These are phyloP conservation scores for Paraphoma sp. DNA, from an alignment of 2,329 filamentous ascomycete species.

Conservation along the genomic window DNA sequence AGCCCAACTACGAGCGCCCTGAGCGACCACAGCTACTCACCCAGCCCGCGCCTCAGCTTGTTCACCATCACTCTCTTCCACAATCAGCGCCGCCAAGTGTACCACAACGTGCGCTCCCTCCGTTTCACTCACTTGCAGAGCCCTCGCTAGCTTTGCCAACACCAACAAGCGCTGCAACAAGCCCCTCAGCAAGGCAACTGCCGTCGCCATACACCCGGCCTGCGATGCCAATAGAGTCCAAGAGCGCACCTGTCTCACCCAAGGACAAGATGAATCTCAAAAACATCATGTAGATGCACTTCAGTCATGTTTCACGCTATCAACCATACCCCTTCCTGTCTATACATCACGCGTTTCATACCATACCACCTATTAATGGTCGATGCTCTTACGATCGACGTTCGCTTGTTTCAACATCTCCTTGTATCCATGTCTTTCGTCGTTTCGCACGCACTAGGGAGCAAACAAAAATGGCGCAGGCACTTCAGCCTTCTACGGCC, in stretches of 20 bases:
- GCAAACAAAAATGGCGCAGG: conserved; percentile 14
- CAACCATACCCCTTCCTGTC: conserved; percentile 29
- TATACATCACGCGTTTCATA: conserved; percentile 17
- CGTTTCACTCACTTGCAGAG: conserved; percentile 42
- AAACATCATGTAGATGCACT: conserved; percentile 39
- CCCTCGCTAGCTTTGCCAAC: conserved; percentile 34
- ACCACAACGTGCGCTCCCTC: conserved; percentile 37
- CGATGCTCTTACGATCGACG: conserved; percentile 12
- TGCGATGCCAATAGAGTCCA: conserved; percentile 24
- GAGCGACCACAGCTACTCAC: conserved; percentile 41
- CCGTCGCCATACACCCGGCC: conserved; percentile 37
- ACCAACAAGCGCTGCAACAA: conserved; percentile 25
- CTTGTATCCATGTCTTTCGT: conserved; percentile 7
- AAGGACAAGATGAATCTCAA: conserved; percentile 43
- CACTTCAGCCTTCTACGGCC: conserved; percentile 12
- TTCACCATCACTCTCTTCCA: conserved; percentile 41
- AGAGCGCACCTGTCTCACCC: conserved; percentile 43
- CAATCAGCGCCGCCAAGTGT: conserved; percentile 31
- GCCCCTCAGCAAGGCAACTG: conserved; percentile 40
- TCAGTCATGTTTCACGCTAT: conserved; percentile 28
- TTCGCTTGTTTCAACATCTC: conserved; percentile 15
- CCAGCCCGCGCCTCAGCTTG: conserved; percentile 37
- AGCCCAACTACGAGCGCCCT: conserved; percentile 33
- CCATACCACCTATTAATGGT: conserved; percentile 22
- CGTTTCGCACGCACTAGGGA: conserved; percentile 8